A percentile compares a stretch with the other conserved stretches of the same genome.
These are phyloP conservation scores for Pseudogymnoascus sp. DNA, from an alignment of 2,329 filamentous ascomycete genomes.

Conservation along the genomic window DNA sequence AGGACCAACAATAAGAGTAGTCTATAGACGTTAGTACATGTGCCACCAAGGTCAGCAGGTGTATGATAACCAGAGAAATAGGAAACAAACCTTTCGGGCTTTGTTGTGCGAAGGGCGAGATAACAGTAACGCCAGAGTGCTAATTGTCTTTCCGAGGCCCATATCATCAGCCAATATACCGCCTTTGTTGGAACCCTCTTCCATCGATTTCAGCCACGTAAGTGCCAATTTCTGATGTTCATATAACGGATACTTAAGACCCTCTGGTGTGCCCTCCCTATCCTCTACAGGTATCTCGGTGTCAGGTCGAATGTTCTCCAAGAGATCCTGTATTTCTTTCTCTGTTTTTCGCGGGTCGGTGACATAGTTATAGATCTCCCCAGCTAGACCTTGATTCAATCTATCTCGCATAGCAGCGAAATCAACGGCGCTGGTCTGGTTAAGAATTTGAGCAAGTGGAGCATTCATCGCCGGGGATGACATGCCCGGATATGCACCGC, in stretches of 20 bases:
- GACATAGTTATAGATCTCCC: conserved; percentile 8
- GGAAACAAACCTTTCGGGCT: conserved; percentile 11
- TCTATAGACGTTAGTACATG: conserved; percentile 43
- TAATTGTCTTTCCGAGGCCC: conserved; percentile 80
- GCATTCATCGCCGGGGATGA: background rate
- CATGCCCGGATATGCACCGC: background rate
- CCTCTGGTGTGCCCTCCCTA: conserved; percentile 61
- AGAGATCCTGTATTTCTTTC: conserved; percentile 62
- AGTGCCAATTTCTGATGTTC: conserved; percentile 75
- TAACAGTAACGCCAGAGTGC: conserved; percentile 62
- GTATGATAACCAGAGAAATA: background rate
- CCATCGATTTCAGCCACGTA: conserved; percentile 69
- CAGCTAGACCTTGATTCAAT: background rate
- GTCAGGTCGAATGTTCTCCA: conserved; percentile 69
- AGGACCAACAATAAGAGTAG: conserved; percentile 76
- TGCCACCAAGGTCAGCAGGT: background rate
- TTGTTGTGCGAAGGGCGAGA: background rate
- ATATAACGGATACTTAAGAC: conserved; percentile 63
- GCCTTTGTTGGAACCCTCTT: conserved; percentile 63
- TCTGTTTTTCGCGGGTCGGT: conserved; percentile 44
- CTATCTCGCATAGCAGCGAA: background rate
- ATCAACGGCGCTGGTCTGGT: background rate
- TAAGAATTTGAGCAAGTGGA: conserved; percentile 7
- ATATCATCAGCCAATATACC: conserved; percentile 76
- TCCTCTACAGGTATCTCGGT: conserved; percentile 55